Base-by-base conservation (phyloP, 1,139 yeast species). In the Kurtzmaniella natalensis region DNA sequence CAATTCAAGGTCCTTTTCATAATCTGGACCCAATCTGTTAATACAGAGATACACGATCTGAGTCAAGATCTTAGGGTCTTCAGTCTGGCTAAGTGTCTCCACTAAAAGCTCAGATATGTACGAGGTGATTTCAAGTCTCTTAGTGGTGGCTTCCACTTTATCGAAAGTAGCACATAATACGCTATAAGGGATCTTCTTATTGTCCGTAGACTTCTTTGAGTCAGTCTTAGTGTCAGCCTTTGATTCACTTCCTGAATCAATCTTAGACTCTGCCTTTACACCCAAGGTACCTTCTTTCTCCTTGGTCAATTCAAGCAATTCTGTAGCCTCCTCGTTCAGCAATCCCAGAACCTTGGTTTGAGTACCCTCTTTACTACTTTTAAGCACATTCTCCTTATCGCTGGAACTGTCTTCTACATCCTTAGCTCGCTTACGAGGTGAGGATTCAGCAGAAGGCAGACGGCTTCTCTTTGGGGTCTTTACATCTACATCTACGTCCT, bases 11-110 rank as follows among this genome's bases (percentile, higher is more conserved):
- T 94, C 96, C 0, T 73, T 73, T 50, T 87, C 96, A 53, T 92
- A 92, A 53, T 92, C 98, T 0, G 98, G 98, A 0, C 97, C 96
- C 11, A 92, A 65, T 37, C 94, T 66, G 53, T 89, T 89, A 51
- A 89, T 88, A 57, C 84, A 85, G 13, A 92, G 68, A 48, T 89
- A 92, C 1, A 89, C 84, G 1, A 86, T 78, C 39, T 75, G 76
- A 4, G 85, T 71, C 37, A 92, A 61, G 32, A 76, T 79, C 11
- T 69, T 63, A 1, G 86, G 80, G 15, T 59, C 48, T 8, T 21
- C 8, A 6, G 78, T 68, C 18, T 72, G 65, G 30, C 70, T 57
- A 35, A 89, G 63, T 1, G 86, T 78, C 30, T 76, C 71, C 16
- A 72, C 58, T 50, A 85, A 83, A 52, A 87, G 82, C 31, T 76